Evolutionary conservation across 2,329 filamentous ascomycete genomes (phyloP).

Genomic region (Aspergillus glaucus): DNA sequence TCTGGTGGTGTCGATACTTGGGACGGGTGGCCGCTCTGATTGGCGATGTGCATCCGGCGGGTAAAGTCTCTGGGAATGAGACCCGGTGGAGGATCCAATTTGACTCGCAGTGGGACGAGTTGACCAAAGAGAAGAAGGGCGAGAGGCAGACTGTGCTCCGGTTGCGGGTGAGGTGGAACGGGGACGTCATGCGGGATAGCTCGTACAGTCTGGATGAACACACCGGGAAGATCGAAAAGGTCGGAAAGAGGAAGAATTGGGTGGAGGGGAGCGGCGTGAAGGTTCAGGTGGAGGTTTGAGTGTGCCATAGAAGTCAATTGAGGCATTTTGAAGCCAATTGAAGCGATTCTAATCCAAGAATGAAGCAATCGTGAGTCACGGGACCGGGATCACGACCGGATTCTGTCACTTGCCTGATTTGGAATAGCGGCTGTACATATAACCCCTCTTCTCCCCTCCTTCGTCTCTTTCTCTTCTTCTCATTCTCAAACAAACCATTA

Average conservation of each 20-base stretch:
- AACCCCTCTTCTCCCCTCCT: constrained; percentile 10
- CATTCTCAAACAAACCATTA: neutral
- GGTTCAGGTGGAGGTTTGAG: constrained; percentile 32
- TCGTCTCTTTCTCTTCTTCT: constrained; percentile 4
- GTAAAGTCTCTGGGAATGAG: constrained; percentile 27
- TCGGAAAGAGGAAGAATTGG: constrained; percentile 57
- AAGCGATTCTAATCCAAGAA: neutral
- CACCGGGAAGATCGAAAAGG: constrained; percentile 43
- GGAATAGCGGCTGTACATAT: neutral
- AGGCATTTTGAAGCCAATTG: neutral
- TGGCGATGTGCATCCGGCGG: constrained; percentile 56
- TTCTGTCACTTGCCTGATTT: neutral
- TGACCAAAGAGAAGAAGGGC: constrained; percentile 35
- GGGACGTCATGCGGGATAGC: constrained; percentile 28
- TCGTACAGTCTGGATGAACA: constrained; percentile 33
- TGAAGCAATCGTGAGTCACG: too few species aligned
- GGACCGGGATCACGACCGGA: too few species aligned
- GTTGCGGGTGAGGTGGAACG: constrained; percentile 40
- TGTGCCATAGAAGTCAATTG: neutral
- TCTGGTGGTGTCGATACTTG: constrained; percentile 62
- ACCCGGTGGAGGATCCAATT: constrained; percentile 33
- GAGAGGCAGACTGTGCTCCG: constrained; percentile 35
- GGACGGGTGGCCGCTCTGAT: constrained; percentile 55
- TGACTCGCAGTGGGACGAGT: constrained; percentile 34
- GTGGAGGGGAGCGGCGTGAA: constrained; percentile 38